Percentiles rank a stretch among this genome's conserved stretches.
These are phyloP conservation scores for Pseudogymnoascus sp. DNA, from an alignment of 2,329 filamentous ascomycete genomes.

Conservation along the genomic window DNA sequence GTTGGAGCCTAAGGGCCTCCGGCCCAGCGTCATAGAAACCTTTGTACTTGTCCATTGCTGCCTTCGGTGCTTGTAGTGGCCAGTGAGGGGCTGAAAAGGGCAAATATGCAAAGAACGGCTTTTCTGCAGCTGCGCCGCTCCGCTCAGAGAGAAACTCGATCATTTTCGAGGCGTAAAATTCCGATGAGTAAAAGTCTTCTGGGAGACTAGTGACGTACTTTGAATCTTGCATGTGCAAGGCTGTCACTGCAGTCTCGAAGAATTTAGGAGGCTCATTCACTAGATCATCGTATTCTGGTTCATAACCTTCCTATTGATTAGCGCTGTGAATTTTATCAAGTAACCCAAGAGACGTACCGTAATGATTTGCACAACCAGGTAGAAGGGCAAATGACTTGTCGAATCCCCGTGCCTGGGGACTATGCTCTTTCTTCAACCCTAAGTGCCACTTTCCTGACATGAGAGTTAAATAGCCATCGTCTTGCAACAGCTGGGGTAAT, in stretches of 20 bases:
- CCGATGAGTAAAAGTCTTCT: constrained; percentile 13
- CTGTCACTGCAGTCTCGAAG: background rate
- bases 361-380: constrained; percentile 52
- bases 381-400: constrained; percentile 51
- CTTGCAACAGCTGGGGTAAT: constrained; percentile 49
- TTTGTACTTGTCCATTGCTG: constrained; percentile 31
- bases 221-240: background rate
- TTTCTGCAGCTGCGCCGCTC: constrained; percentile 15
- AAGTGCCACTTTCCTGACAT: constrained; percentile 59
- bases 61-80: constrained; percentile 41
- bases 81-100: constrained; percentile 47
- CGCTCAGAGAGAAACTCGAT: constrained; percentile 13
- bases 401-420: constrained; percentile 50
- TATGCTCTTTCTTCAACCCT: constrained; percentile 48
- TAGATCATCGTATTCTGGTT: background rate
- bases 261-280: background rate
- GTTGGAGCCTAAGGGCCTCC: constrained; percentile 43
- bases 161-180: constrained; percentile 13
- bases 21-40: constrained; percentile 53
- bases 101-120: constrained; percentile 42
- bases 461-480: constrained; percentile 50
- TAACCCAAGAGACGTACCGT: constrained; percentile 15
- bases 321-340: background rate
- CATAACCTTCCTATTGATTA: background rate
- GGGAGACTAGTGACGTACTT: constrained; percentile 9